Evolutionary conservation across 2,329 filamentous ascomycete genomes (phyloP), one percentile per base, ranked within the genome.

Genomic region (Sordariomycetes sp.): DNA sequence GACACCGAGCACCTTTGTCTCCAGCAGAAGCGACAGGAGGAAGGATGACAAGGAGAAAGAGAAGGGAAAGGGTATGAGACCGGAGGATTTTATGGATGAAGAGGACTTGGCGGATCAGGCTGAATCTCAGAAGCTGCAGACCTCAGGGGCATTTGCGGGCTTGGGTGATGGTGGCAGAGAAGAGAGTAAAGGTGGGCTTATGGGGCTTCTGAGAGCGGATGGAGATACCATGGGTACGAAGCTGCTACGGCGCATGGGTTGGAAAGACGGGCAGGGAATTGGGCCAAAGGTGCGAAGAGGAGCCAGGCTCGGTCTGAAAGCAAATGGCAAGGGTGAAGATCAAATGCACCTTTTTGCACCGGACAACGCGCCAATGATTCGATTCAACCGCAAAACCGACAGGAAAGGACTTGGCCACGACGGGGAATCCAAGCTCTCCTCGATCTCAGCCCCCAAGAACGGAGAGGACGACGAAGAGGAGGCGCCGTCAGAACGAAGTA

Each of bases 1-100:
- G 90, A 81, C 86, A 1, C 92, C 92, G 3, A 79, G 86, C 16
- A 82, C 85, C 0, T 98, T 96, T 56, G 80, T 94, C 8, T 96
- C 90, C 6, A 95, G 88, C 33, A 82, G 92, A 17, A 65, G 75
- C 25, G 86, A 85, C 48, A 82, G 87, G 36, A 77, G 72, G 43
- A 85, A 84, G 51, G 74, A 83, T 63, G 68, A 64, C 21, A 14
- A 43, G 2, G 33, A 66, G 41, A 46, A 60, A 3, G 45, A 46
- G 8, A n/a, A n/a, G n/a, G n/a, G n/a, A n/a, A 59, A 70, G 43
- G 78, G 83, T 42, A 78, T 83, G 51, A 76, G 79, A 31, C 49
- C 75, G 1, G 87, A 96, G 55, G 88, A 96, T 51, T 96, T 88
- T 47, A 98, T 98, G 92, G 92, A 98, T 49, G 90, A 94, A 27